Evolutionary conservation across 1,139 yeast species (phyloP), one percentile per base, ranked within the genome.

Genomic region (Hansenula anomala): DNA sequence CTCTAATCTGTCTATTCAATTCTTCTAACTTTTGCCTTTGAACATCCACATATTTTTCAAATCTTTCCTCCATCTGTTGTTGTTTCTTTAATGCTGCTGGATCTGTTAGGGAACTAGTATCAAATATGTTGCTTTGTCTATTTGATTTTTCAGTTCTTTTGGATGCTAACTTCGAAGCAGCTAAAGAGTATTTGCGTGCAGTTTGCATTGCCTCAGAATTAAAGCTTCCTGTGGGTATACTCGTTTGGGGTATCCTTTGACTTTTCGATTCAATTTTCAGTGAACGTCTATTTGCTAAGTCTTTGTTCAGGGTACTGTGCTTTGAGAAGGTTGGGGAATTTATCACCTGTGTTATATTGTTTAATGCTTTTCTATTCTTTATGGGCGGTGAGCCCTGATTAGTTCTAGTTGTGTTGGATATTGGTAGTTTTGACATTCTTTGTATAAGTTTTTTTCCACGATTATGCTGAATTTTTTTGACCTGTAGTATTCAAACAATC

Each of bases 291-390:
- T 24, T 12, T 16, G 27, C 11, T 32, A 30, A 16, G 25, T 13
- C 17, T 22, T 8, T n/a, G 15, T 31, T 36, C 17, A 31, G n/a
- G 13, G 28, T 15, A 10, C 13, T 20, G 12, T 26, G 19, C 14
- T 30, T 28, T 11, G 45, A 35, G 22, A 34, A 38, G 2, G 34
- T 37, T 13, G 54, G 55, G 3, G 53, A 47, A 17, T 46, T 42
- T 14, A 41, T 31, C n/a, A 41, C 36, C 20, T 37, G 42, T 3
- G 46, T 46, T 11, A 44, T 33, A 12, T 47, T 50, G n/a, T 31
- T 29, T 5, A 51, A 36, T 1, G 44, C 52, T 30, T 49, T 49
- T 28, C 55, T 39, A 31, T 33, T 42, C 41, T 51, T 51, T 8
- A 42, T 33, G 1, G 53, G 55, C 1, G 52, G 55, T 4, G 48